Evolutionary conservation across 306 rosid genomes (phyloP), one percentile per base, ranked within the genome.

Genomic region (Vigna mungo): DNA sequence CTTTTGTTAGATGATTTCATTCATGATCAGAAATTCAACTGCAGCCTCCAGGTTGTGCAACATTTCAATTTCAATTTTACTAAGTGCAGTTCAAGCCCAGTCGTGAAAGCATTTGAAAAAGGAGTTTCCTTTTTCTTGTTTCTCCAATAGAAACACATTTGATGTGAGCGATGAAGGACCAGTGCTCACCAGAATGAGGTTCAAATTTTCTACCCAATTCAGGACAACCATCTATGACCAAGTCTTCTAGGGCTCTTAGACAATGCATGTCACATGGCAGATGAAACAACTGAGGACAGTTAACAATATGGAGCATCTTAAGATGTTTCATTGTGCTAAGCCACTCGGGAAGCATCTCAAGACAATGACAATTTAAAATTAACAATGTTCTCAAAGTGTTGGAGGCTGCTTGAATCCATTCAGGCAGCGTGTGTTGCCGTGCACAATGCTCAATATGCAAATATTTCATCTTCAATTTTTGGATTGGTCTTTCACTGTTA

Each of bases 211-310:
- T n/a, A 25, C 64, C 13, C 64, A 58, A 5, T 13, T 58, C 62
- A 39, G 54, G 55, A 10, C 81, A 77, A 67, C 68, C 81, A 23
- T 43, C 34, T 20, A 65, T 65, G 7, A 1, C 12, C 61, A 75
- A 46, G 17, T 5, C 13, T 25, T 56, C 49, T n/a, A 66, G 75
- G 21, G 63, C 9, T 3, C 44, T 36, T 17, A 64, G 73, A 2
- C 1, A 5, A 4, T 44, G 47, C 59, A 64, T 65, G 67, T 5
- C 67, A 41, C 13, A 16, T 11, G 56, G 74, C 0, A 76, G 74
- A 65, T 3, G 6, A 1, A 3, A 0, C 46, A 76, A 6, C 0
- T 10, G 3, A 20, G 74, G 56, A 65, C 80, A 76, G 20, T 12
- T 18, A 43, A 43, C 47, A 9, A 43, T 43, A 43, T 43, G 4